These are phyloP conservation scores for Suhomyces tanzawaensis DNA, from an alignment of 805 yeast genomes.

Conservation along the genomic window DNA sequence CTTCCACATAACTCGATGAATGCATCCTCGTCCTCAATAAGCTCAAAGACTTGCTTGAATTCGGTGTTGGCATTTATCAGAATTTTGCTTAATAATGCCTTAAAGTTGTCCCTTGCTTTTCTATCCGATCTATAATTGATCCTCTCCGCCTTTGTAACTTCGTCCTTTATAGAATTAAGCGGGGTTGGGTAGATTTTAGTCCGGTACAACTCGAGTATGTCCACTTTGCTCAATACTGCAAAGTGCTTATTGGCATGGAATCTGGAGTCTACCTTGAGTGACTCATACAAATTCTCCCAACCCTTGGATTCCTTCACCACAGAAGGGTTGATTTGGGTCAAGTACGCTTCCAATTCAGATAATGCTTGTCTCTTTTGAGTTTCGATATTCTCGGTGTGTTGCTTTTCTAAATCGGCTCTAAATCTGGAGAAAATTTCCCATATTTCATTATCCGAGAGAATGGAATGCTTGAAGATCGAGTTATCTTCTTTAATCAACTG, in stretches of 20 bases:
- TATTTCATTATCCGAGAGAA: constrained; percentile 57
- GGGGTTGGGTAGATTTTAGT: constrained; percentile 30
- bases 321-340: constrained; percentile 35
- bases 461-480: constrained; percentile 60
- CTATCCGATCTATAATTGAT: constrained; percentile 57
- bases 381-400: constrained; percentile 21
- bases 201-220: constrained; percentile 55
- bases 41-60: constrained; percentile 57
- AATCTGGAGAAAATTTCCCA: constrained; percentile 53
- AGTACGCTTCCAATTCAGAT: constrained; percentile 50
- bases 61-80: constrained; percentile 47
- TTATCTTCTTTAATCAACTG: constrained; percentile 54
- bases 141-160: constrained; percentile 26
- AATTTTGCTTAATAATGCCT: constrained; percentile 44
- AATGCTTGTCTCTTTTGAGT: constrained; percentile 47
- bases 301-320: constrained; percentile 22
- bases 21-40: constrained; percentile 51
- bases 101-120: constrained; percentile 61
- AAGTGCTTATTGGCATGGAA: constrained; percentile 61
- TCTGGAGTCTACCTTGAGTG: constrained; percentile 45
- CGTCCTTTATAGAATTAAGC: constrained; percentile 17
- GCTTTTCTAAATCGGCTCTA: constrained; percentile 36
- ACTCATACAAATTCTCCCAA: constrained; percentile 40
- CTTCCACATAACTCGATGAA: constrained; percentile 68
- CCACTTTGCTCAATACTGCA: constrained; percentile 50